A percentile compares a stretch with the other conserved stretches of the same genome.
Evolutionary conservation across 2,329 filamentous ascomycete genomes (phyloP).

Genomic region (Trichoderma atroviride): DNA sequence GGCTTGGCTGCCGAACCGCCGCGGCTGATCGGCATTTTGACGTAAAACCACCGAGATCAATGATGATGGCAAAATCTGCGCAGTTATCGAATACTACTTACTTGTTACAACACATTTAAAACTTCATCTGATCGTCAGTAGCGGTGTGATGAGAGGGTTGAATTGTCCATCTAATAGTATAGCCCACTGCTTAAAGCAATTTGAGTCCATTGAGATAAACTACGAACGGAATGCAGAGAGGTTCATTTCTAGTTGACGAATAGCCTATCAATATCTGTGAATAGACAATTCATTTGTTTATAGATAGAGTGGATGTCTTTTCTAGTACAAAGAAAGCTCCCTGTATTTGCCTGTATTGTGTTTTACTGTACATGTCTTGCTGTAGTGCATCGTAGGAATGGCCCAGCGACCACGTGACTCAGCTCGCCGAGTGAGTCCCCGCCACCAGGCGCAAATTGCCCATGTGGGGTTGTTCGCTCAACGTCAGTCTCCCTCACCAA

Average conservation of each 20-base stretch:
- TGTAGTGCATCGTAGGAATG: not conserved
- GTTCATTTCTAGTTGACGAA: not conserved
- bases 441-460: constrained; percentile 1
- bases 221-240: no score
- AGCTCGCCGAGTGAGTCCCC: constrained; percentile 20
- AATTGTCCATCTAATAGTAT: not conserved
- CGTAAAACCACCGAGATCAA: not conserved
- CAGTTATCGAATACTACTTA: not conserved
- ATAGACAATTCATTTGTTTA: not conserved
- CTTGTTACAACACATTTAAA: not conserved
- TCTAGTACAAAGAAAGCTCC: not conserved
- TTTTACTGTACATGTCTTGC: not conserved
- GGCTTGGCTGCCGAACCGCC: constrained; percentile 4
- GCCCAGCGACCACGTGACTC: constrained; percentile 20
- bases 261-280: not conserved
- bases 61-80: not conserved
- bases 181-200: not conserved
- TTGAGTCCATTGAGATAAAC: not conserved
- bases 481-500: constrained; percentile 28
- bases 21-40: not conserved
- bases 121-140: not conserved
- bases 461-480: constrained; percentile 21
- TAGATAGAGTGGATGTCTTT: not conserved
- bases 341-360: no score
- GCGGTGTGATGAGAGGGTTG: not conserved